Base-by-base conservation (phyloP, 345 rosid species). In the Diplotaxis tenuifolia region DNA sequence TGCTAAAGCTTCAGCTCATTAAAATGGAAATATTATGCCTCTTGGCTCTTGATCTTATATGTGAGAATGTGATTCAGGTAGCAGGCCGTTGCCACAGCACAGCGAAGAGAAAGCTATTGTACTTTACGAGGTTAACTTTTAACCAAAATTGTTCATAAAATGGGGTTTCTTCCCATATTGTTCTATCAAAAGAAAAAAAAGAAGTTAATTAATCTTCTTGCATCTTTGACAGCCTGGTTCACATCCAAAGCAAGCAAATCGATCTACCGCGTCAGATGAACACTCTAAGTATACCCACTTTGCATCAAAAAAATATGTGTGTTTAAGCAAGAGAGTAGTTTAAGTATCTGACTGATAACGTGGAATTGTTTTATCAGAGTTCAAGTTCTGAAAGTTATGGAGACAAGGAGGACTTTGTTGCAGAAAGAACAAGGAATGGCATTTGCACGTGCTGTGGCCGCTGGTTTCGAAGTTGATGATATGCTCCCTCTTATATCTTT, bases 401-500 rank as follows among this genome's bases (percentile, higher is more conserved):
- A 90, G 87, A 86, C 94, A 42, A 86, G 99, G 58, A 89, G 67
- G 84, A 80, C 77, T 55, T 83, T 81, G 73, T 82, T 96, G 70
- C 98, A 86, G 85, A 92, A 92, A 80, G 99, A 96, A 84, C 99
- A 96, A 86, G 99, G 98, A 32, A 96, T 96, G 99, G 98, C 98
- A 75, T 96, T 96, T 80, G 99, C 99, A 52, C 96, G 97, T 73
- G 97, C 99, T 75, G 91, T 80, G 10, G 99, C 99, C 78, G 99
- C 99, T 83, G 95, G 97, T 82, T 96, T 89, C 76, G 97, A 88
- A 57, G 70, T 86, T 85, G 93, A 89, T 74, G 84, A 83, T 67
- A 83, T 96, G 90, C 70, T 83, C 9, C 84, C 94, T 67, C 65
- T 96, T 74, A 82, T 89, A 73, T 85, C 89, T 47, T 96, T 96